Evolutionary conservation across 2,329 filamentous ascomycete species (phyloP).

Genomic region (Aspergillus caelatus): DNA sequence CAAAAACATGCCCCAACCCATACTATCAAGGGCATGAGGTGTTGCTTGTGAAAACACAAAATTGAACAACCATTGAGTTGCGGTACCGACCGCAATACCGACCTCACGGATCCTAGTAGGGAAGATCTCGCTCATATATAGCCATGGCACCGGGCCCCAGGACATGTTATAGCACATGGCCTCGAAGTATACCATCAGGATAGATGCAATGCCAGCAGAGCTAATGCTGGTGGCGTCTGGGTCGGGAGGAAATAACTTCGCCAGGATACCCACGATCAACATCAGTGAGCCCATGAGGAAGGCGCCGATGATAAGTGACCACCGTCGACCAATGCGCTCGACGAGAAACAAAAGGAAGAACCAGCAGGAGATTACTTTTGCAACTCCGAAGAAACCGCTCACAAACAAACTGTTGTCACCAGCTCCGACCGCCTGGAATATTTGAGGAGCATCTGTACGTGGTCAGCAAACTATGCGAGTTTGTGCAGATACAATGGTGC

Average conservation of each 20-base stretch:
- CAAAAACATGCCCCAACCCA: slow-evolving; percentile 44
- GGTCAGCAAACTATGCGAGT: neutral
- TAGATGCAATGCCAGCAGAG: slow-evolving; percentile 46
- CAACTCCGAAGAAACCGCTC: slow-evolving; percentile 54
- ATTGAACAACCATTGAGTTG: slow-evolving; percentile 45
- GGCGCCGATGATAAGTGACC: slow-evolving; percentile 52
- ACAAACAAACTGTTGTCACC: slow-evolving; percentile 50
- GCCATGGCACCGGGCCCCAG: slow-evolving; percentile 42
- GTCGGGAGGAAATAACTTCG: slow-evolving; percentile 46
- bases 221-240: slow-evolving; percentile 31
- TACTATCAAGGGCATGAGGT: slow-evolving; percentile 44
- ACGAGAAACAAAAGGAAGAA: slow-evolving; percentile 55
- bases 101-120: slow-evolving; percentile 43
- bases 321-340: slow-evolving; percentile 53
- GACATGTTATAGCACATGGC: slow-evolving; percentile 36
- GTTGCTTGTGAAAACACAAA: slow-evolving; percentile 48
- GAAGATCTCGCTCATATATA: slow-evolving; percentile 43
- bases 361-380: slow-evolving; percentile 53
- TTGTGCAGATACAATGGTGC: neutral
- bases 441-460: slow-evolving; percentile 47
- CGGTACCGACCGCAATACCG: slow-evolving; percentile 41
- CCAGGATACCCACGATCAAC: slow-evolving; percentile 53
- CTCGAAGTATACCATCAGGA: slow-evolving; percentile 51
- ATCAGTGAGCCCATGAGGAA: slow-evolving; percentile 55
- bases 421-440: slow-evolving; percentile 55